A percentile compares a stretch with the other conserved stretches of the same genome.
phyloP scores from a whole-genome alignment of 495 filamentous ascomycete species.

The Antarctomyces pellizariae region DNA sequence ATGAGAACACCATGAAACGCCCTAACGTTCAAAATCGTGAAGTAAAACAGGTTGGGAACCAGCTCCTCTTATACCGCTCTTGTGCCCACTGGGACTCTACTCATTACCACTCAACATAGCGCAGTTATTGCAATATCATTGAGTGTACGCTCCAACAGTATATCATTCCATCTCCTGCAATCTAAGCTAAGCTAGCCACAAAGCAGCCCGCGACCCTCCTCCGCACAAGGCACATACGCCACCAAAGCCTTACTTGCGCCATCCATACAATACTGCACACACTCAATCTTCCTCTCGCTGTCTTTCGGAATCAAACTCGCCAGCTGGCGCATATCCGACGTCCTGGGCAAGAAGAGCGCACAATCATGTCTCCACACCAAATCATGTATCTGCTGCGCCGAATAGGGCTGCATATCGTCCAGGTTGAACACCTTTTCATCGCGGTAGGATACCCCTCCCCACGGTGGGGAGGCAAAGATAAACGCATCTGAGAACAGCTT shows the following conservation, averaged over 20 bases:
- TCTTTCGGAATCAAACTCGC: conserved; percentile 30
- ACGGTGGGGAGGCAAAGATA: conserved; percentile 81
- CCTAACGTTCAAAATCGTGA: too few species aligned
- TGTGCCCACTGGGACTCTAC: too few species aligned
- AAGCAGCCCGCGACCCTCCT: too few species aligned
- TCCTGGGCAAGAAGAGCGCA: conserved; percentile 71
- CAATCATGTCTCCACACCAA: conserved; percentile 28
- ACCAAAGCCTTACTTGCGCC: conserved; percentile 65
- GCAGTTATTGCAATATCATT: too few species aligned
- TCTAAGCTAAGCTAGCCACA: too few species aligned
- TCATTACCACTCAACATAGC: too few species aligned
- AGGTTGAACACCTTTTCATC: conserved; percentile 64
- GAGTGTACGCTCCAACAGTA: too few species aligned
- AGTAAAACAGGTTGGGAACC: too few species aligned
- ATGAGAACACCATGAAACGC: too few species aligned
- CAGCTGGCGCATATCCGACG: conserved; percentile 66
- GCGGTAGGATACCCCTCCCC: conserved; percentile 75
- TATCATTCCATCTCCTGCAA: too few species aligned
- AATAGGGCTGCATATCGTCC: conserved; percentile 72
- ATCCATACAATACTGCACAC: conserved; percentile 78
- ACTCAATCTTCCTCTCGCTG: conserved; percentile 30
- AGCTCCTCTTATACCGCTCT: too few species aligned
- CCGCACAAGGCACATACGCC: conserved; percentile 22
- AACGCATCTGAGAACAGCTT: conserved; percentile 13
- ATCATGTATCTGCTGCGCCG: conserved; percentile 32